Conservation (phyloP, 805 yeast genomes). For the Candida michaelii region DNA sequence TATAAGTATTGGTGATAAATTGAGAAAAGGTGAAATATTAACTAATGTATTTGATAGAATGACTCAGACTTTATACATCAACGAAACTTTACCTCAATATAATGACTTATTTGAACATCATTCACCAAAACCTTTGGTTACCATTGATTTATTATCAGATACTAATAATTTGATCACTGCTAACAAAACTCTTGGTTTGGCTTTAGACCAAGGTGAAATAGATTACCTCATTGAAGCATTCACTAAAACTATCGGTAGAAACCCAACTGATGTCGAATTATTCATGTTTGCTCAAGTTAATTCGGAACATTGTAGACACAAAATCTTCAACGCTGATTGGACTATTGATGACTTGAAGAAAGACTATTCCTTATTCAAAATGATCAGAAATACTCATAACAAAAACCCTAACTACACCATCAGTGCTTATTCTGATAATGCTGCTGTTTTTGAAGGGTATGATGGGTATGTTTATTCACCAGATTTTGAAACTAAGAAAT, state of each 20-base stretch:
- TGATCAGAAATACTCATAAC: slow-evolving; percentile 93
- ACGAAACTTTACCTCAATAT: slow-evolving; percentile 60
- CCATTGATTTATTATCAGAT: slow-evolving; percentile 60
- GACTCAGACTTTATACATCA: slow-evolving; percentile 73
- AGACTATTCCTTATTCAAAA: slow-evolving; percentile 76
- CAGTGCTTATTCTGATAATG: slow-evolving; percentile 95
- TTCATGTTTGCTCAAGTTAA: slow-evolving; percentile 99
- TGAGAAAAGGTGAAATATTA: slow-evolving; percentile 53
- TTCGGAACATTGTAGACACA: slow-evolving; percentile 99
- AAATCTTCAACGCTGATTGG: slow-evolving; percentile 98
- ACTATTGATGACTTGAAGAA: slow-evolving; percentile 81
- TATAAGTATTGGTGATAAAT: slow-evolving; percentile 21
- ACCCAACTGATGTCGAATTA: slow-evolving; percentile 96
- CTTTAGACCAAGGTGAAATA: slow-evolving; percentile 93
- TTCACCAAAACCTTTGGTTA: slow-evolving; percentile 77
- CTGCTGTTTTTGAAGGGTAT: slow-evolving; percentile 90
- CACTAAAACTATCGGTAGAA: slow-evolving; percentile 69
- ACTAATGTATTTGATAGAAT: slow-evolving; percentile 85
- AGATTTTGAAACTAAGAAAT: slow-evolving; percentile 64
- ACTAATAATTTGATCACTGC: slow-evolving; percentile 68
- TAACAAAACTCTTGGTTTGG: slow-evolving; percentile 83
- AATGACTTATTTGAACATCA: slow-evolving; percentile 77
- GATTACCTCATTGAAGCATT: slow-evolving; percentile 82
- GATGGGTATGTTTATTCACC: slow-evolving; percentile 80
- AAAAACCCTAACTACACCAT: slow-evolving; percentile 78